Evolutionary conservation across 345 rosid genomes (phyloP).

Genomic region (Sisymbrium altissimum): DNA sequence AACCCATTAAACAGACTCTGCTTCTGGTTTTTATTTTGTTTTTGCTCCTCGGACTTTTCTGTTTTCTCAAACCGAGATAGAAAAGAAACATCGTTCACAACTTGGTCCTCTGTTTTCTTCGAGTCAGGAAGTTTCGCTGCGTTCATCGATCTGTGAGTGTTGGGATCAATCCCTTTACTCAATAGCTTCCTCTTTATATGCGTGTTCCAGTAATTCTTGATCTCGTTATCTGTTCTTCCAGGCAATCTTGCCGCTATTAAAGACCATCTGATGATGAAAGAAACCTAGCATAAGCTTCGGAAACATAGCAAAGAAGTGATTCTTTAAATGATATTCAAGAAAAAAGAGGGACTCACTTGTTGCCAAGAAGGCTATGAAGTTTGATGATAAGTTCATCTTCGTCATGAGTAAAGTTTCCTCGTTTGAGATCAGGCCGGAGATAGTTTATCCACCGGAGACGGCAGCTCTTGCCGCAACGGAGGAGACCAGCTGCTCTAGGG

Average conservation of each 20-base stretch:
- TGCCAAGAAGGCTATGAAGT: conserved; percentile 59
- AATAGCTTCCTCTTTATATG: conserved; percentile 75
- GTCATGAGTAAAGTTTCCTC: conserved; percentile 58
- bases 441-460: conserved; percentile 67
- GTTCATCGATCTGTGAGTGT: conserved; percentile 60
- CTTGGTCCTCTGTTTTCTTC: conserved; percentile 10
- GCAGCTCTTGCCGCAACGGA: conserved; percentile 62
- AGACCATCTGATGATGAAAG: conserved; percentile 54
- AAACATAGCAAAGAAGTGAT: neutral
- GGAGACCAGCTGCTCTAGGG: conserved; percentile 59
- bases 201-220: conserved; percentile 85
- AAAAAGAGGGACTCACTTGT: conserved; percentile 38
- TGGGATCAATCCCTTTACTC: conserved; percentile 75
- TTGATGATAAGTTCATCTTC: conserved; percentile 62
- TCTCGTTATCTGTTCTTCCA: conserved; percentile 85
- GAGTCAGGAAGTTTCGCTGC: conserved; percentile 17
- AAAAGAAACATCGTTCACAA: conserved; percentile 23
- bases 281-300: neutral
- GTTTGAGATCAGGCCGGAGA: conserved; percentile 58
- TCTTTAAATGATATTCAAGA: neutral
- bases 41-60: neutral
- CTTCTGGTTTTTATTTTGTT: neutral
- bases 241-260: conserved; percentile 77
- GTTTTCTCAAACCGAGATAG: conserved; percentile 7
- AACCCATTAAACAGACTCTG: conserved; percentile 17